Conservation (phyloP, 2,329 filamentous ascomycete species). For the Penicillium sp. region DNA sequence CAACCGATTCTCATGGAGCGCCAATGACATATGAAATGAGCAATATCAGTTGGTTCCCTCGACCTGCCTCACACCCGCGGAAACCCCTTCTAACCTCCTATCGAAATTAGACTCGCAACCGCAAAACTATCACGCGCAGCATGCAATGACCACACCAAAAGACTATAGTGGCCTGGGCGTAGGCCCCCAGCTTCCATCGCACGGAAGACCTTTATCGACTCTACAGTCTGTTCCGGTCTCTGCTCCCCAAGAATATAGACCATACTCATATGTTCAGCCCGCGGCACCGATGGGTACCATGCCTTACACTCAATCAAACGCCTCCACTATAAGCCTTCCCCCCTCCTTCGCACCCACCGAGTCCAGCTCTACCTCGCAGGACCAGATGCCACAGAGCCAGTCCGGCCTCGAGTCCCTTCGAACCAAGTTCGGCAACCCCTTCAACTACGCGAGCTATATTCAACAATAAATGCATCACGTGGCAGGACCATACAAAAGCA, state of each 20-base stretch:
- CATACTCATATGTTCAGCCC: conserved; percentile 39
- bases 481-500: conserved; percentile 19
- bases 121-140: conserved; percentile 36
- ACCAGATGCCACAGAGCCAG: conserved; percentile 31
- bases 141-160: conserved; percentile 38
- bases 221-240: conserved; percentile 43
- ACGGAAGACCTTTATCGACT: conserved; percentile 37
- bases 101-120: conserved; percentile 37
- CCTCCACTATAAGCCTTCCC: conserved; percentile 46
- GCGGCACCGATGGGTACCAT: conserved; percentile 38
- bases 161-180: conserved; percentile 36
- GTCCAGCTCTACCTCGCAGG: conserved; percentile 30
- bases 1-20: conserved; percentile 37
- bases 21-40: conserved; percentile 39
- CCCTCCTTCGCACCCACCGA: conserved; percentile 42
- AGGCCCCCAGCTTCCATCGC: conserved; percentile 35
- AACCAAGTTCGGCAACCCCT: conserved; percentile 37
- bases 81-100: conserved; percentile 18
- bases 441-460: conserved; percentile 40
- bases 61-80: not conserved
- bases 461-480: conserved; percentile 30
- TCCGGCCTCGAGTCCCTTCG: conserved; percentile 36
- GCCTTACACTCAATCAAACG: conserved; percentile 42
- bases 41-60: conserved; percentile 34
- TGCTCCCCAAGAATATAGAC: conserved; percentile 43